Base-by-base conservation (phyloP, 768 basidiomycete genomes). In the Tephrocybe sp. region DNA sequence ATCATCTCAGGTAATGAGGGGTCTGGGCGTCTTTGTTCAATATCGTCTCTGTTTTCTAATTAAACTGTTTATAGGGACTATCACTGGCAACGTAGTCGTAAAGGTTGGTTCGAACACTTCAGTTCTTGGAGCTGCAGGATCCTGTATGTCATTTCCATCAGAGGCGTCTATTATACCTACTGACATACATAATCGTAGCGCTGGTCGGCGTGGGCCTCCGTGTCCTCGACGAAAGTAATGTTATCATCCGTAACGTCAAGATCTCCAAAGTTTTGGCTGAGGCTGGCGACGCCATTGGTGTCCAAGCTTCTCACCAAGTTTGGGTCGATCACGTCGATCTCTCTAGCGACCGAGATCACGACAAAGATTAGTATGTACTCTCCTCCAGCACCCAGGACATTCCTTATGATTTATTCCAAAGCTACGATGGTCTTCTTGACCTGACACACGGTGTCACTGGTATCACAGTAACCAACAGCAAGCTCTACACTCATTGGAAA, bases 161-260 rank as follows among this genome's bases (percentile, higher is more conserved):
- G 8, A 45, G 22, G 22, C 2, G 0, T 0, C 9, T 4, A 4
- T 12, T 12, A 7, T 15, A 30, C 22, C 4, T 21, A 10, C 49
- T 27, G 36, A 4, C 30, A 49, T 12, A 42, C 10, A 3, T 15
- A 5, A 4, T 21, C 45, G 4, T 30, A 76, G 74, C 70, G 19
- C 72, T 77, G 44, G 61, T 62, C 36, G 75, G 75, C 38, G 66
- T 77, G 53, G 76, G 76, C 1, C 64, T 77, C 25, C 74, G 75
- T 39, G 74, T 76, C 27, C 50, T 74, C 42, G 56, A 70, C 37
- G 68, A 66, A 34, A 59, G 49, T 30, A 77, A 77, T 48, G 75
- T 77, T 45, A 77, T 77, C 59, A 70, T 77, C 53, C 69, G 76
- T 25, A 77, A 77, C 54, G 61, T 77, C 59, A 76, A 74, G 55